Conservation (phyloP, 306 rosid genomes). For the Cucurbita moschata region DNA sequence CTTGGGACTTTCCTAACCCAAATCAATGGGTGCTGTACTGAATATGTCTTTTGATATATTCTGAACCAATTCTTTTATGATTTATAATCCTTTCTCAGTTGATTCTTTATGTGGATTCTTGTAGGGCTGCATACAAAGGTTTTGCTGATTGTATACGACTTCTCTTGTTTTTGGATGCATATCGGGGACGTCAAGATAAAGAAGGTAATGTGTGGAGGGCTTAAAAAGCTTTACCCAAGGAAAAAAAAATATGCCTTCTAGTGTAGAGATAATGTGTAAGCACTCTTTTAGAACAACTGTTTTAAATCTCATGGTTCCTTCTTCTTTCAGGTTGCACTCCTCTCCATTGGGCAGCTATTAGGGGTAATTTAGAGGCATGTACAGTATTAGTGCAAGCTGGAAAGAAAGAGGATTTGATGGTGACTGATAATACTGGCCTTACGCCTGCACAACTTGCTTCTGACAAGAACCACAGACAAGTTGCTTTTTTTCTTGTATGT, state of each 20-base stretch:
- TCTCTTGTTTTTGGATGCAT: slow-evolving; percentile 82
- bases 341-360: slow-evolving; percentile 96
- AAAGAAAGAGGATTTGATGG: slow-evolving; percentile 80
- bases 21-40: neutral
- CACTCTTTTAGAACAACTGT: neutral
- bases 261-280: neutral
- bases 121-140: slow-evolving; percentile 99
- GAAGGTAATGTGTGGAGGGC: slow-evolving; percentile 38
- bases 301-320: neutral
- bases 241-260: neutral
- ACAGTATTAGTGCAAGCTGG: slow-evolving; percentile 97
- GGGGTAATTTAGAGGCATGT: slow-evolving; percentile 95
- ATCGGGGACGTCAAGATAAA: slow-evolving; percentile 83
- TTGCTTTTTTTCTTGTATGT: slow-evolving; percentile 99
- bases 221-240: neutral
- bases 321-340: slow-evolving; percentile 75
- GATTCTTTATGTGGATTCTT: slow-evolving; percentile 8
- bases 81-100: neutral
- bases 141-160: slow-evolving; percentile 92
- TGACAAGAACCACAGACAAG: slow-evolving; percentile 92
- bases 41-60: neutral
- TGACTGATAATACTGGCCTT: slow-evolving; percentile 92
- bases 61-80: neutral
- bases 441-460: slow-evolving; percentile 98
- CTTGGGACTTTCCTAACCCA: neutral